These are phyloP conservation scores for Pisolithus microcarpus DNA, from an alignment of 768 basidiomycete genomes.

Conservation along the genomic window DNA sequence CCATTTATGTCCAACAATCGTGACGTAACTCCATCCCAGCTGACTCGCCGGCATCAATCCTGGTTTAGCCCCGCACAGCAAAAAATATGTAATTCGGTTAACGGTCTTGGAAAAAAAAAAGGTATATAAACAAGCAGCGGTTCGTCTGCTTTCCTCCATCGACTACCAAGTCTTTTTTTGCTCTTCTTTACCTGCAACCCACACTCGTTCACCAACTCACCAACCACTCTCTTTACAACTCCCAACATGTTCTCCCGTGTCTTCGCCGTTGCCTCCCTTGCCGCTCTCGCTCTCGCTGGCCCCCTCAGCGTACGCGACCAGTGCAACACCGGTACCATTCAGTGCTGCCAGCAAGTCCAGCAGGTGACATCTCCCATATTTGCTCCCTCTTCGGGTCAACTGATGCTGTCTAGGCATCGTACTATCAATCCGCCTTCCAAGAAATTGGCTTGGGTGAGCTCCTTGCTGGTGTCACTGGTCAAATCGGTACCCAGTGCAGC, in stretches of 20 bases:
- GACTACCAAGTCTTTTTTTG: neutral
- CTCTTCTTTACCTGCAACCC: neutral
- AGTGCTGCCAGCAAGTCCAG: slow-evolving; percentile 4
- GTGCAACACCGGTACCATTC: slow-evolving; percentile 7
- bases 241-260: neutral
- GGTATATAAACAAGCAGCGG: no score
- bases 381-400: neutral
- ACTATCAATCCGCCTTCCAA: neutral
- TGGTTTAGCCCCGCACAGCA: no score
- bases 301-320: neutral
- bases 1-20: no score
- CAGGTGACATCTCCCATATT: neutral
- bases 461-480: slow-evolving; percentile 2
- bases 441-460: slow-evolving; percentile 3
- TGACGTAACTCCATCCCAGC: no score
- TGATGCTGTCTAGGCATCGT: neutral
- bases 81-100: no score
- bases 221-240: neutral
- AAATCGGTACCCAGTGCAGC: slow-evolving; percentile 1
- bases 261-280: neutral
- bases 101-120: no score
- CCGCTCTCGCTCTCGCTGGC: neutral
- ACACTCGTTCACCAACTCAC: neutral
- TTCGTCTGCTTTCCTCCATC: no score
- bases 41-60: no score